Conservation (phyloP, 768 basidiomycete genomes). For the Lentinula boryana region DNA sequence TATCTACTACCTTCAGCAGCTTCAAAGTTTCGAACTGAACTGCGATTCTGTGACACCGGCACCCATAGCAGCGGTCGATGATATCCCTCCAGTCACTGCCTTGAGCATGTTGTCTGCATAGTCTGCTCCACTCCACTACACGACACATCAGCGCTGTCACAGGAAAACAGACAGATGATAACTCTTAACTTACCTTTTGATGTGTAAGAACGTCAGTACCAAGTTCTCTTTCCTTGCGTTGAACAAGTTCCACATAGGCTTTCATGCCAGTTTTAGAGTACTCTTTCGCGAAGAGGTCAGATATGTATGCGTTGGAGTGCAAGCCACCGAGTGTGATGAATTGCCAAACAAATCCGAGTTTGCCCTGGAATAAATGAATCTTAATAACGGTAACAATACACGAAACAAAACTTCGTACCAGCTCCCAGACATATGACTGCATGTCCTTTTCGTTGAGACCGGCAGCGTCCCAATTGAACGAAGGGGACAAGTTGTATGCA, state of each 20-base stretch:
- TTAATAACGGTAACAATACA: background rate
- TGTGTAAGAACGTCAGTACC: conserved; percentile 96
- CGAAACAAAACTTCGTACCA: conserved; percentile 20
- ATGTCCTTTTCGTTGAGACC: conserved; percentile 83
- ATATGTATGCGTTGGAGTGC: conserved; percentile 97
- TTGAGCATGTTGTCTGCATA: conserved; percentile 88
- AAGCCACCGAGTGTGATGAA: conserved; percentile 98
- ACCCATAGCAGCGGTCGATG: conserved; percentile 99
- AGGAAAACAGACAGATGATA: background rate
- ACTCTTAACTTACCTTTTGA: conserved; percentile 63
- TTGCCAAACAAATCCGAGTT: conserved; percentile 97
- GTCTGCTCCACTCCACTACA: conserved; percentile 91
- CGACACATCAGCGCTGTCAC: conserved; percentile 11
- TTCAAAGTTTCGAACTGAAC: conserved; percentile 52
- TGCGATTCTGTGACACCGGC: conserved; percentile 91
- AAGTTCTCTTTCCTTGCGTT: conserved; percentile 87
- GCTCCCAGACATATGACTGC: conserved; percentile 85
- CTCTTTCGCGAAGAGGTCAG: conserved; percentile 82
- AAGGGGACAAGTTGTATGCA: conserved; percentile 92
- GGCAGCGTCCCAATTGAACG: conserved; percentile 93
- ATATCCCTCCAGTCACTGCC: conserved; percentile 96
- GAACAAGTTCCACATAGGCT: conserved; percentile 94
- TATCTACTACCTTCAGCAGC: background rate
- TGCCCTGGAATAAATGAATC: conserved; percentile 35
- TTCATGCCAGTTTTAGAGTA: conserved; percentile 98